Evolutionary conservation across 2,329 filamentous ascomycete genomes (phyloP).

Genomic region (Calonectria pseudoreteaudii): DNA sequence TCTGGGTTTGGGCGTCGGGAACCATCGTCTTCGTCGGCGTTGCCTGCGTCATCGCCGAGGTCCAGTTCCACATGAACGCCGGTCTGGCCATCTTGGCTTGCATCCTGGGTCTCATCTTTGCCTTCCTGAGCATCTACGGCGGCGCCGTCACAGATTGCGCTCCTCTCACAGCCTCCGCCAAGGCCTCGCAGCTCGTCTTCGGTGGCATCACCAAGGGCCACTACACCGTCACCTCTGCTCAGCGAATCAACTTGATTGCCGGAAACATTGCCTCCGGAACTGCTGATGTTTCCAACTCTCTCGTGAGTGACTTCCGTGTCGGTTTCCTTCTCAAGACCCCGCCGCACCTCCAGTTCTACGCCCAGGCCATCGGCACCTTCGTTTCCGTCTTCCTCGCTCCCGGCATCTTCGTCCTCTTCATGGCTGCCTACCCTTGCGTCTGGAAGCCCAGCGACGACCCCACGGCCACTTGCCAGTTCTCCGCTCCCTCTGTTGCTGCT

Average conservation of each 20-base stretch:
- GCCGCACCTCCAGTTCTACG: constrained; percentile 74
- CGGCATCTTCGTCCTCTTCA: constrained; percentile 76
- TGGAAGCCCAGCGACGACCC: constrained; percentile 58
- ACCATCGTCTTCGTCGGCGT: constrained; percentile 61
- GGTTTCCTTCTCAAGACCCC: constrained; percentile 76
- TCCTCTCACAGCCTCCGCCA: constrained; percentile 74
- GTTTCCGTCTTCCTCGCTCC: constrained; percentile 76
- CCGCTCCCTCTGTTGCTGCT: constrained; percentile 71
- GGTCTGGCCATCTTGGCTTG: constrained; percentile 67
- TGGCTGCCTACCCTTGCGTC: constrained; percentile 76
- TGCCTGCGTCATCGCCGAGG: constrained; percentile 62
- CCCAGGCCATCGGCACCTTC: constrained; percentile 71
- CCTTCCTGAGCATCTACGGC: constrained; percentile 62
- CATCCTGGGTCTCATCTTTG: constrained; percentile 68
- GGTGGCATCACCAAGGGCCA: constrained; percentile 71
- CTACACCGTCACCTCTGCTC: constrained; percentile 62
- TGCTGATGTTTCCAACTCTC: constrained; percentile 64
- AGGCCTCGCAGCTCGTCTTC: constrained; percentile 76
- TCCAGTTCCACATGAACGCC: constrained; percentile 68
- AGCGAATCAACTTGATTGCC: constrained; percentile 74
- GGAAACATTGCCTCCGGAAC: constrained; percentile 68
- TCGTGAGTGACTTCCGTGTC: constrained; percentile 74
- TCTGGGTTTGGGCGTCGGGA: constrained; percentile 64
- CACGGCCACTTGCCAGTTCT: constrained; percentile 63
- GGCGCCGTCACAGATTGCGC: constrained; percentile 70